Percentiles rank a stretch among this genome's conserved stretches.
Conservation (phyloP, 345 rosid species). For the Gossypium rotundifolium region DNA sequence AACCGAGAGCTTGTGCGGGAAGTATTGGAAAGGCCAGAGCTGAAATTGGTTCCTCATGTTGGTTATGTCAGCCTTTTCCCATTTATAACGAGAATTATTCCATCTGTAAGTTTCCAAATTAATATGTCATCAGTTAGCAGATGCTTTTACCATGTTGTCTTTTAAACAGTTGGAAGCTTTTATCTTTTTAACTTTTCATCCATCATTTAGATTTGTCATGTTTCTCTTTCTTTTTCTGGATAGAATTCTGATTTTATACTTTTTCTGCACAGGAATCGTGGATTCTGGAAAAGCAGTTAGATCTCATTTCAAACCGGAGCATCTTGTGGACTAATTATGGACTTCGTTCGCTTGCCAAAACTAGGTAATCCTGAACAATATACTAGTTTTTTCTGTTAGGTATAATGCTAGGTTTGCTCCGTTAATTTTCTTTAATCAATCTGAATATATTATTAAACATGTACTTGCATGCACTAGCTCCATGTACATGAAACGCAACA, state of each 20-base stretch:
- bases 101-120: slow-evolving; percentile 54
- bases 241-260: neutral
- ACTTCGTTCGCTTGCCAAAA: slow-evolving; percentile 84
- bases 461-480: slow-evolving; percentile 38
- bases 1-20: slow-evolving; percentile 71
- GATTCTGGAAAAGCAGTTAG: slow-evolving; percentile 80
- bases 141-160: neutral
- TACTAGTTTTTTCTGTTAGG: slow-evolving; percentile 1
- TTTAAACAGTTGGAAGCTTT: neutral
- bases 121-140: neutral
- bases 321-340: slow-evolving; percentile 81
- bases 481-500: slow-evolving; percentile 83
- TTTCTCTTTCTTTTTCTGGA: neutral
- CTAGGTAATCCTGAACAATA: slow-evolving; percentile 42
- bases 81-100: slow-evolving; percentile 76
- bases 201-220: neutral
- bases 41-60: slow-evolving; percentile 79
- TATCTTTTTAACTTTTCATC: neutral
- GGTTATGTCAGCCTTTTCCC: slow-evolving; percentile 97
- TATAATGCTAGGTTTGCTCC: neutral
- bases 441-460: neutral
- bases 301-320: slow-evolving; percentile 67
- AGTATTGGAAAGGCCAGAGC: slow-evolving; percentile 53
- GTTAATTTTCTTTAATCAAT: neutral
- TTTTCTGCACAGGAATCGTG: slow-evolving; percentile 49